Conservation (phyloP, 2,329 filamentous ascomycete genomes). For the Monosporascus sp. region DNA sequence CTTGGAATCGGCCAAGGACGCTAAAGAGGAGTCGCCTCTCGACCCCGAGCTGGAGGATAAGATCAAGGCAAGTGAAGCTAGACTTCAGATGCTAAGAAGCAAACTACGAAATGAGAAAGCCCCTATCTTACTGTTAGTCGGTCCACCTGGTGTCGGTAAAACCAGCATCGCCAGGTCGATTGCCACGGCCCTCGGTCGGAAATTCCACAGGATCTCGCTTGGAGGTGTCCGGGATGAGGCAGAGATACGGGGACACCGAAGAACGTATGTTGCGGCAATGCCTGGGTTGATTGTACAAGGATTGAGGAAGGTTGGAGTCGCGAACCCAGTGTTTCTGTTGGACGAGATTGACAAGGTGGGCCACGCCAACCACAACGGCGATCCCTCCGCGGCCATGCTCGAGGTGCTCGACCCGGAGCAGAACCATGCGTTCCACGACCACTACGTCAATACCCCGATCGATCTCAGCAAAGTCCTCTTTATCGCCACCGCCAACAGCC, state of each 20-base stretch:
- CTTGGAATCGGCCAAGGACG: slow-evolving; percentile 36
- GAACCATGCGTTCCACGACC: slow-evolving; percentile 90
- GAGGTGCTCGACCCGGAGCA: slow-evolving; percentile 97
- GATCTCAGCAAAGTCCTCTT: slow-evolving; percentile 96
- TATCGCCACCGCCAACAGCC: slow-evolving; percentile 90
- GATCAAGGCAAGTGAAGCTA: slow-evolving; percentile 47
- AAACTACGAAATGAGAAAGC: slow-evolving; percentile 92
- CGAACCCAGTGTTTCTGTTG: slow-evolving; percentile 90
- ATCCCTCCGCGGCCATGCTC: slow-evolving; percentile 94
- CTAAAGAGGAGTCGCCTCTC: slow-evolving; percentile 22
- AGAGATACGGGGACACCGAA: slow-evolving; percentile 88
- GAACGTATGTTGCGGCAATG: slow-evolving; percentile 99
- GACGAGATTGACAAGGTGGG: slow-evolving; percentile 99
- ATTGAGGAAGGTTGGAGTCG: slow-evolving; percentile 88
- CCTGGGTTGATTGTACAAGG: slow-evolving; percentile 91
- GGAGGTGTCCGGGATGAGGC: slow-evolving; percentile 95
- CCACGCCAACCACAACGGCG: slow-evolving; percentile 84
- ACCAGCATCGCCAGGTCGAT: slow-evolving; percentile 92
- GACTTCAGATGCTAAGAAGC: slow-evolving; percentile 69
- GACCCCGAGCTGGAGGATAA: slow-evolving; percentile 35
- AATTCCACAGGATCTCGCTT: slow-evolving; percentile 95
- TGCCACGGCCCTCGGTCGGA: slow-evolving; percentile 83
- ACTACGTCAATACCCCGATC: slow-evolving; percentile 93
- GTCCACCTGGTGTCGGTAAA: slow-evolving; percentile 92
- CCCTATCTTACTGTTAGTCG: slow-evolving; percentile 87